A percentile compares a stretch with the other conserved stretches of the same genome.
Evolutionary conservation across 1,284 basidiomycete genomes (phyloP).

Genomic region (Cutaneotrichosporon mucoides): DNA sequence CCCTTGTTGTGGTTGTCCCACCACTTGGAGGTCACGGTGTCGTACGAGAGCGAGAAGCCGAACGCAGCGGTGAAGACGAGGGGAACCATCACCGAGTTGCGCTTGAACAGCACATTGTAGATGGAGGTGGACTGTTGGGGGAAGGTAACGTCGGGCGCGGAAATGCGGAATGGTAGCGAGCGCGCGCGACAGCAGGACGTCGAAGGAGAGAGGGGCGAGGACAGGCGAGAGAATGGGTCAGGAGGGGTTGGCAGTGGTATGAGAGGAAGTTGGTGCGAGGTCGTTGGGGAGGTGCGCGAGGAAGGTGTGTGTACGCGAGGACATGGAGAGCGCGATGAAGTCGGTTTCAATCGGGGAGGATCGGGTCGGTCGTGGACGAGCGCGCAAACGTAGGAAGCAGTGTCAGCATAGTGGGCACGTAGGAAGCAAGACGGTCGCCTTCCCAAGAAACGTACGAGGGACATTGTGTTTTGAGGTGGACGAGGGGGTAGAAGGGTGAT

Average conservation of each 20-base stretch:
- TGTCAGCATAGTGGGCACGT: background rate
- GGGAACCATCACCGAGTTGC: constrained; percentile 86
- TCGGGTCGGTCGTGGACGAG: no score
- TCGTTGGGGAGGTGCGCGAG: no score
- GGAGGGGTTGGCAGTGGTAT: no score
- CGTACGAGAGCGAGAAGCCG: constrained; percentile 84
- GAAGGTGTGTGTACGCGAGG: no score
- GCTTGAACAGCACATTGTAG: constrained; percentile 80
- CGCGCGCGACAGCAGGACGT: no score
- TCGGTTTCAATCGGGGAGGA: no score
- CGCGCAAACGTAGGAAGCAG: background rate
- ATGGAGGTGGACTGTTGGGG: constrained; percentile 40
- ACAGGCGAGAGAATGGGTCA: no score
- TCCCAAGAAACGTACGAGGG: constrained; percentile 7
- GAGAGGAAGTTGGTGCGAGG: no score
- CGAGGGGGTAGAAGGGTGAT: background rate
- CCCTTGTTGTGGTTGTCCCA: constrained; percentile 91
- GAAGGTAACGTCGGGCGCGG: background rate
- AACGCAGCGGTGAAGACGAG: constrained; percentile 82
- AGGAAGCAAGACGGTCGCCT: background rate
- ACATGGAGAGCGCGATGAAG: no score
- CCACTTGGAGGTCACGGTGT: constrained; percentile 71
- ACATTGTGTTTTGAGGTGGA: constrained; percentile 2
- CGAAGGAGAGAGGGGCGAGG: background rate
- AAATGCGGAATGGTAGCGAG: no score